Percentiles rank a stretch among this genome's conserved stretches.
These are phyloP conservation scores for Microsporum ferrugineum DNA, from an alignment of 2,329 filamentous ascomycete genomes.

Conservation along the genomic window DNA sequence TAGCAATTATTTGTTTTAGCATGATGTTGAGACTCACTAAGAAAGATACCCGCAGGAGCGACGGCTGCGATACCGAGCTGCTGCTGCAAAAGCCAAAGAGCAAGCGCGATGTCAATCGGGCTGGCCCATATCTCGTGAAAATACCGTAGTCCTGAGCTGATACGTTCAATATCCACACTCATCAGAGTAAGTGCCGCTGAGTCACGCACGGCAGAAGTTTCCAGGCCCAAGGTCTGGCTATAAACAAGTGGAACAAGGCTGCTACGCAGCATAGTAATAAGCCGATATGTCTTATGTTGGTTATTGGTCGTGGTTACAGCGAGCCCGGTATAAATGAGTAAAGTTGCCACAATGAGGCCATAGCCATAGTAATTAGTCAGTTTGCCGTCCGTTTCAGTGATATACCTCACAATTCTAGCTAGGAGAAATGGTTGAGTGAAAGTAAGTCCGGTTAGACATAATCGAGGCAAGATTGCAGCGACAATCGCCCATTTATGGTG, in stretches of 20 bases:
- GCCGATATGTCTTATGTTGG: slow-evolving; percentile 1
- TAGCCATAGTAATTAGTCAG: slow-evolving; percentile 13
- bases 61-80: slow-evolving; percentile 1
- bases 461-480: slow-evolving; percentile 12
- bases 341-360: slow-evolving; percentile 18
- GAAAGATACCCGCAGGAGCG: not conserved
- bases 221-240: not conserved
- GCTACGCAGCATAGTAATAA: slow-evolving; percentile 7
- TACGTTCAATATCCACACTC: slow-evolving; percentile 6
- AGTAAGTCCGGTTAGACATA: slow-evolving; percentile 19
- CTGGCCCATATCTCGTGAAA: slow-evolving; percentile 4
- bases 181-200: slow-evolving; percentile 2
- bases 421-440: slow-evolving; percentile 22
- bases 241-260: not conserved
- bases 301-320: not conserved
- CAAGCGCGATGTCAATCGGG: slow-evolving; percentile 5
- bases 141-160: not conserved
- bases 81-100: slow-evolving; percentile 3
- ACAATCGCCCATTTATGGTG: not conserved
- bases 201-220: not conserved
- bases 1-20: not conserved
- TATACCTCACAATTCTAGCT: slow-evolving; percentile 15
- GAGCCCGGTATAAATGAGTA: slow-evolving; percentile 14
- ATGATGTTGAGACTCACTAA: not conserved
- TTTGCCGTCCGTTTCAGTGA: slow-evolving; percentile 12